phyloP scores from a whole-genome alignment of 345 rosid species.

The Chamaenerion angustifolium region DNA sequence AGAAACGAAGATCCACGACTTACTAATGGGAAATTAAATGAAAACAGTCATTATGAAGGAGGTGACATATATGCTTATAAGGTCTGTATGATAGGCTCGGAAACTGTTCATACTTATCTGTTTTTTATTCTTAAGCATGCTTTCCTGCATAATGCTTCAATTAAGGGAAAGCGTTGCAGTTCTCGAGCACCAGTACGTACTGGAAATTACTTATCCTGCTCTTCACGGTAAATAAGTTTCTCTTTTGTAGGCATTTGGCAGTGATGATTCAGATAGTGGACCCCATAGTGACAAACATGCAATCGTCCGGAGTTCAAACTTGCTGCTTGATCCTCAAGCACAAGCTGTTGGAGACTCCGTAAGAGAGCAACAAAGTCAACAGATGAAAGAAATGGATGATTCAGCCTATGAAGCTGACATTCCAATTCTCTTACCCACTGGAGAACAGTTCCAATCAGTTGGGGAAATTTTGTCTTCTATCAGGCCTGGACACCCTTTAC shows the following conservation, averaged over 20 bases:
- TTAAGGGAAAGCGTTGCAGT: not conserved
- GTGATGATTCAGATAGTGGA: constrained; percentile 70
- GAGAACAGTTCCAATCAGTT: constrained; percentile 67
- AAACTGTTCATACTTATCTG: not conserved
- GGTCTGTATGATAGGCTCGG: constrained; percentile 28
- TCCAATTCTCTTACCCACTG: constrained; percentile 30
- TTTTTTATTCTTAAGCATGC: not conserved
- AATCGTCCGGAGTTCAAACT: constrained; percentile 29
- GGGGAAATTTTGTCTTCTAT: constrained; percentile 56
- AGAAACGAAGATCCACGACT: constrained; percentile 63
- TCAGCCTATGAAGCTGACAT: constrained; percentile 27
- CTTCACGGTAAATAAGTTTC: not conserved
- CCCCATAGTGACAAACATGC: constrained; percentile 40
- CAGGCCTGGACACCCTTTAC: constrained; percentile 43
- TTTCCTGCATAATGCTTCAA: not conserved
- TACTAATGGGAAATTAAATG: constrained; percentile 85
- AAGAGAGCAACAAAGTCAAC: constrained; percentile 42
- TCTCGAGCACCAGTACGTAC: not conserved
- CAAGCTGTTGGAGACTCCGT: constrained; percentile 31
- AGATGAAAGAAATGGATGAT: constrained; percentile 36
- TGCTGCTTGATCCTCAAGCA: constrained; percentile 24
- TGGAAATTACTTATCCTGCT: not conserved
- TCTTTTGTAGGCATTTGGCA: constrained; percentile 58
- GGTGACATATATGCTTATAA: constrained; percentile 84
- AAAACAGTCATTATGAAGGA: constrained; percentile 72